Conservation (phyloP, 2,329 filamentous ascomycete genomes). For the Colletotrichum sp. region DNA sequence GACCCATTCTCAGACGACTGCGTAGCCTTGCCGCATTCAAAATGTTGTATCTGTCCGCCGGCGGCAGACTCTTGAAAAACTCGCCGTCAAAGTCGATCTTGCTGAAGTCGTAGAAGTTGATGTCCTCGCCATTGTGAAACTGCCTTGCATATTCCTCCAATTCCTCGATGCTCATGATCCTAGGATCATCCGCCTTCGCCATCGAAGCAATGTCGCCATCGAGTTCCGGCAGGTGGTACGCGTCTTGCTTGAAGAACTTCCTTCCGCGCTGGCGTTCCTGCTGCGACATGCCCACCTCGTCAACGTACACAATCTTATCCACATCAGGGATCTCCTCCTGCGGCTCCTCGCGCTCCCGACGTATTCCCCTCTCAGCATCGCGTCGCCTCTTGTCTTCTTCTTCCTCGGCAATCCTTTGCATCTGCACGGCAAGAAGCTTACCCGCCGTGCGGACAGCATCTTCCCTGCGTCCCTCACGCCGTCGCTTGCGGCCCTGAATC, state of each 20-base stretch:
- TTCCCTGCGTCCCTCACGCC: conserved; percentile 87
- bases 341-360: conserved; percentile 50
- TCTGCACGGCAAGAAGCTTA: conserved; percentile 90
- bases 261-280: conserved; percentile 77
- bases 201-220: conserved; percentile 81
- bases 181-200: conserved; percentile 88
- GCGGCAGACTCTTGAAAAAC: conserved; percentile 91
- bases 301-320: conserved; percentile 82
- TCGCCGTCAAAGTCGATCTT: conserved; percentile 98
- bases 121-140: conserved; percentile 90
- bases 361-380: conserved; percentile 47
- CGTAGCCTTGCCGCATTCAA: conserved; percentile 90
- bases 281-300: conserved; percentile 83
- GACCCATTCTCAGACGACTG: conserved; percentile 90
- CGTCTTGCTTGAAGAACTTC: conserved; percentile 89
- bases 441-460: conserved; percentile 93
- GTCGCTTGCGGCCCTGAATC: conserved; percentile 76
- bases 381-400: conserved; percentile 71
- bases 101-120: conserved; percentile 92
- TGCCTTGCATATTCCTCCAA: conserved; percentile 92
- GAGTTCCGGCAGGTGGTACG: conserved; percentile 92
- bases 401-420: conserved; percentile 89
- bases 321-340: conserved; percentile 72
- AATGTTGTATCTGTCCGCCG: conserved; percentile 95
- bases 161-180: conserved; percentile 96